phyloP scores from a whole-genome alignment of 78 protist species.

The Cyanophora paradoxa region DNA sequence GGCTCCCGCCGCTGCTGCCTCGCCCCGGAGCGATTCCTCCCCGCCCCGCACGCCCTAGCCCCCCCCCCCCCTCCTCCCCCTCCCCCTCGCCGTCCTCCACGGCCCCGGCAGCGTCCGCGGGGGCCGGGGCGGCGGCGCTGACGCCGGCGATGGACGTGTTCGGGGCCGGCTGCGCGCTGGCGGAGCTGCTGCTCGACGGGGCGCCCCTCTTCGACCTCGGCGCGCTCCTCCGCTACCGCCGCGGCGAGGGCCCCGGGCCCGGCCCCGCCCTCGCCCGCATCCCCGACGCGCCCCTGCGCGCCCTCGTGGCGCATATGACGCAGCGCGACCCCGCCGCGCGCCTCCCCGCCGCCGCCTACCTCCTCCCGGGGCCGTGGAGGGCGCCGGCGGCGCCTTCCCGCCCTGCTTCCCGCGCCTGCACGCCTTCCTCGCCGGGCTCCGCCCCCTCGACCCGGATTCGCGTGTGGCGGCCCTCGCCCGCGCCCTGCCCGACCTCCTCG shows the following conservation, averaged over 20 bases:
- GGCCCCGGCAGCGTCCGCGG: not conserved
- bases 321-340: conserved; percentile 34
- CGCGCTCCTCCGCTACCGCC: conserved; percentile 35
- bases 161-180: conserved; percentile 48
- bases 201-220: conserved; percentile 54
- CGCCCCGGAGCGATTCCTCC: conserved; percentile 83
- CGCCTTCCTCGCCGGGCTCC: not conserved
- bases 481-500: too few relatives aligned
- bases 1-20: conserved; percentile 73
- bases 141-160: conserved; percentile 72
- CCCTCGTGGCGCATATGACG: conserved; percentile 30
- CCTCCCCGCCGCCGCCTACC: conserved; percentile 27
- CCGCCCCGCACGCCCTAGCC: not conserved
- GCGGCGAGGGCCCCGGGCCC: conserved; percentile 39
- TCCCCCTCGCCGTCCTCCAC: not conserved
- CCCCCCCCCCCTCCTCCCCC: conserved; percentile 3
- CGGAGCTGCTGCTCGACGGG: conserved; percentile 64
- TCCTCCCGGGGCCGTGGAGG: not conserved
- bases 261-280: conserved; percentile 7
- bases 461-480: not conserved
- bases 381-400: not conserved
- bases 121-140: conserved; percentile 5
- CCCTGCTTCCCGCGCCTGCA: not conserved
- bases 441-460: not conserved
- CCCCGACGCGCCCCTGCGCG: not conserved